phyloP scores from a whole-genome alignment of 768 basidiomycete genomes.

The Kwoniella europaea region DNA sequence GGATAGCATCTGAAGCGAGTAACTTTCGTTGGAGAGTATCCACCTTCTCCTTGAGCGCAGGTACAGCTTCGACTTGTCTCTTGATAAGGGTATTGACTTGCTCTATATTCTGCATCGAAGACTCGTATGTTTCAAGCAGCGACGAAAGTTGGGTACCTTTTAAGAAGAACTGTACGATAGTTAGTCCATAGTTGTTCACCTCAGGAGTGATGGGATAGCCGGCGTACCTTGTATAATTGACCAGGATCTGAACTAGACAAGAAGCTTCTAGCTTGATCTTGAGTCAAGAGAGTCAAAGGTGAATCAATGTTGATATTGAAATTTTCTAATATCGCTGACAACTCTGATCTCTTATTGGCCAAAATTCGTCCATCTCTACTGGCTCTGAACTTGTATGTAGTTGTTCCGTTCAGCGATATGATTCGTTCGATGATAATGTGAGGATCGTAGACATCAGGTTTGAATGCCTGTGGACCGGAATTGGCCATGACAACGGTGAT shows the following conservation, averaged over 20 bases:
- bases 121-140: slow-evolving; percentile 82
- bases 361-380: slow-evolving; percentile 69
- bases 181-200: not conserved
- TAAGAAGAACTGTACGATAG: slow-evolving; percentile 76
- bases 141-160: slow-evolving; percentile 88
- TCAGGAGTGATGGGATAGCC: not conserved
- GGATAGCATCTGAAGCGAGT: slow-evolving; percentile 74
- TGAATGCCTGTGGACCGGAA: slow-evolving; percentile 86
- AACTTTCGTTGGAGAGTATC: slow-evolving; percentile 68
- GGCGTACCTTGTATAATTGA: slow-evolving; percentile 84
- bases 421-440: slow-evolving; percentile 81
- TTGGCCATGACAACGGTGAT: slow-evolving; percentile 85
- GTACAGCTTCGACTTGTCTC: slow-evolving; percentile 64
- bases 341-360: slow-evolving; percentile 78
- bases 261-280: slow-evolving; percentile 79
- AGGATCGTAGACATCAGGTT: slow-evolving; percentile 80
- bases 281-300: slow-evolving; percentile 78
- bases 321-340: slow-evolving; percentile 86
- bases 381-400: slow-evolving; percentile 79
- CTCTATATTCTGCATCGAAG: slow-evolving; percentile 74
- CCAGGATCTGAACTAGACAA: slow-evolving; percentile 76
- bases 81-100: slow-evolving; percentile 61
- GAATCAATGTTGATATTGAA: slow-evolving; percentile 81
- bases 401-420: slow-evolving; percentile 75
- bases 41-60: slow-evolving; percentile 70